A percentile compares a stretch with the other conserved stretches of the same genome.
phyloP scores from a whole-genome alignment of 306 rosid genomes.

The Quercus mongolica region DNA sequence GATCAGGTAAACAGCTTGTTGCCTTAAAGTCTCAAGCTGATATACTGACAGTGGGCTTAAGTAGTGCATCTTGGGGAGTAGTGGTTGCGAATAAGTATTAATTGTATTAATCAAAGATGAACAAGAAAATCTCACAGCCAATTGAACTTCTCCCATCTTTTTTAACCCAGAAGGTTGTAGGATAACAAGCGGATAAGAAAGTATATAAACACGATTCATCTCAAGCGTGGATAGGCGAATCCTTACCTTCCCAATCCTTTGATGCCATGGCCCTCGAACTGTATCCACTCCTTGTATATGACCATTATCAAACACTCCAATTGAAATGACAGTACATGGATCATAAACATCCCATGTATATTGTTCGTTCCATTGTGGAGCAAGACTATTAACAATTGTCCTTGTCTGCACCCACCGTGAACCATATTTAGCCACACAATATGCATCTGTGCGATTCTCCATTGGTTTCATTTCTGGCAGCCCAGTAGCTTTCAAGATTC shows the following conservation, averaged over 20 bases:
- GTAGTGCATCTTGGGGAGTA: too few species aligned
- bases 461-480: constrained; percentile 42
- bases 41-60: too few species aligned
- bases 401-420: constrained; percentile 47
- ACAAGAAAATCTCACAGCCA: too few species aligned
- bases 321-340: constrained; percentile 42
- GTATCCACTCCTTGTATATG: constrained; percentile 32
- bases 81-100: too few species aligned
- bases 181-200: too few species aligned
- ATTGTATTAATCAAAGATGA: too few species aligned
- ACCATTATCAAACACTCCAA: constrained; percentile 46
- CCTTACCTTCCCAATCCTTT: constrained; percentile 47
- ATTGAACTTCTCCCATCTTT: too few species aligned
- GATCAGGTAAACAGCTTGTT: too few species aligned
- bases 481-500: constrained; percentile 25
- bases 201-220: constrained; percentile 15
- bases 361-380: constrained; percentile 40
- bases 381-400: constrained; percentile 36
- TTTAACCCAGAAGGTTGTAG: too few species aligned
- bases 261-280: constrained; percentile 20
- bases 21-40: too few species aligned
- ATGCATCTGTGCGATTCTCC: constrained; percentile 47
- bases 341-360: constrained; percentile 23
- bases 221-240: constrained; percentile 43
- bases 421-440: constrained; percentile 54